These are phyloP conservation scores for Colletotrichum sp. DNA, from an alignment of 2,329 filamentous ascomycete genomes.

Conservation along the genomic window DNA sequence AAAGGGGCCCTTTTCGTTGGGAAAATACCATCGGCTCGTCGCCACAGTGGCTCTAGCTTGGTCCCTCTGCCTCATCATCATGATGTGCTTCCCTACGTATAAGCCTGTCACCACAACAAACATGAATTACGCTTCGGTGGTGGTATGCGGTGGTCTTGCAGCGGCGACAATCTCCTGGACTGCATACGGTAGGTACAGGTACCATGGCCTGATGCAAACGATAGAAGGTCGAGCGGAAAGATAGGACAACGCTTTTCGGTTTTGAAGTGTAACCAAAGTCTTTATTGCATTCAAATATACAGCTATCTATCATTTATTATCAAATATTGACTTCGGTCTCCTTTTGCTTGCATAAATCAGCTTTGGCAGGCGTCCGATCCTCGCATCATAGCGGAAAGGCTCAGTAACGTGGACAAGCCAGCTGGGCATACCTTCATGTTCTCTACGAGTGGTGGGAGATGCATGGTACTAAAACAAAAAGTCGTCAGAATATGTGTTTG, in stretches of 20 bases:
- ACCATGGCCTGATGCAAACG: neutral
- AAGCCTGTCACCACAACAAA: neutral
- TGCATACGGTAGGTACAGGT: neutral
- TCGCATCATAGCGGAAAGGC: neutral
- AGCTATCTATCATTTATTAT: neutral
- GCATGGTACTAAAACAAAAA: fast-evolving
- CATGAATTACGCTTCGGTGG: neutral
- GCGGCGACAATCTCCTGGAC: neutral
- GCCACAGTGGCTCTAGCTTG: neutral
- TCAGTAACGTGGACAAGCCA: neutral
- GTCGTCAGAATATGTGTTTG: too few relatives aligned
- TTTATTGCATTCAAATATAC: neutral
- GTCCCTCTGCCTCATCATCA: neutral
- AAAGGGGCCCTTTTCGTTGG: neutral
- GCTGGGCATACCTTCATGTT: neutral
- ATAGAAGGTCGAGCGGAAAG: neutral
- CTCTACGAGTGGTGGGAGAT: neutral
- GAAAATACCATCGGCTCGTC: neutral
- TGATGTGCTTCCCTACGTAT: neutral
- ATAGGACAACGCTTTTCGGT: neutral
- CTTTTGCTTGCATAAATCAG: fast-evolving
- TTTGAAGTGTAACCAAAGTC: neutral
- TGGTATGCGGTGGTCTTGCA: neutral
- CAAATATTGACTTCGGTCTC: neutral
- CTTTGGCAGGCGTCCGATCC: neutral